These are phyloP conservation scores for Pestalotiopsis sp. DNA, from an alignment of 2,329 filamentous ascomycete genomes.

Conservation along the genomic window DNA sequence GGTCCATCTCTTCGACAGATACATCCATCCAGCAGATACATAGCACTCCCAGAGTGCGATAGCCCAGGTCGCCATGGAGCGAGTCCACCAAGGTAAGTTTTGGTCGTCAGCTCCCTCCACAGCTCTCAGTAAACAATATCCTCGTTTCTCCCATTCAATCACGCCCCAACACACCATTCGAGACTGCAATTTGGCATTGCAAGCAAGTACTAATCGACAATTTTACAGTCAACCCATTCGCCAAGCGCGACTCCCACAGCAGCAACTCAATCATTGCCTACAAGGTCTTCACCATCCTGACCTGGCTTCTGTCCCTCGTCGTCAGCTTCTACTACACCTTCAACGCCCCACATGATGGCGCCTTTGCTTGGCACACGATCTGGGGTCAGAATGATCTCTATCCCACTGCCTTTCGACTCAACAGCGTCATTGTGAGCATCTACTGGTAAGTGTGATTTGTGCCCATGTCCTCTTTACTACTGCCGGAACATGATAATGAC, in stretches of 20 bases:
- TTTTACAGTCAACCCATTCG: conserved; percentile 72
- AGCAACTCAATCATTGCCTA: conserved; percentile 67
- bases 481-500: neutral
- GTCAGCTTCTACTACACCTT: conserved; percentile 76
- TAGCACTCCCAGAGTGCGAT: neutral
- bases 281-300: conserved; percentile 73
- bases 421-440: conserved; percentile 63
- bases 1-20: neutral
- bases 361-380: conserved; percentile 63
- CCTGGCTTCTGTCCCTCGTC: conserved; percentile 75
- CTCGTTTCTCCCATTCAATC: too few species aligned
- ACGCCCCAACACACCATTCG: neutral
- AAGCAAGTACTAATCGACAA: neutral
- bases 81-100: conserved; percentile 30
- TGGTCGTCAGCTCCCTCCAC: neutral
- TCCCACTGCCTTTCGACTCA: conserved; percentile 76
- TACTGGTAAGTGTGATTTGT: conserved; percentile 66
- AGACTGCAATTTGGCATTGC: neutral
- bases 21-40: neutral
- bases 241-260: conserved; percentile 68
- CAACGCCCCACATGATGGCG: conserved; percentile 64
- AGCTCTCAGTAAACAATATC: neutral
- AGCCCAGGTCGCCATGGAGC: conserved; percentile 26
- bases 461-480: neutral
- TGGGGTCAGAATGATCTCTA: conserved; percentile 73